phyloP scores from a whole-genome alignment of 2,329 filamentous ascomycete genomes.

The Pseudocercospora macadamiae region DNA sequence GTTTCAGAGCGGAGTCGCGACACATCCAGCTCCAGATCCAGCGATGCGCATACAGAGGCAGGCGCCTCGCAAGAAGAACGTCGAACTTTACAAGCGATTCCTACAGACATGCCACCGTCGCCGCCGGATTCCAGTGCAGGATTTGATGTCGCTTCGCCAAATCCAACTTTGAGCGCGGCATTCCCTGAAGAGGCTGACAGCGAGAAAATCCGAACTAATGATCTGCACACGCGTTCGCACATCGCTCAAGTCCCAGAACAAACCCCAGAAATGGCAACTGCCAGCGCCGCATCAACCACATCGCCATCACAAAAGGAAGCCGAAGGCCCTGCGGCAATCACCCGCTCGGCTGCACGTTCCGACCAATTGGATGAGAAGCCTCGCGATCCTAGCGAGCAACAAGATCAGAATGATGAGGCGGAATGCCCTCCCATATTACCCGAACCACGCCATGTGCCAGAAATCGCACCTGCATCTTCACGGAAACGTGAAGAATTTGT shows the following conservation, averaged over 20 bases:
- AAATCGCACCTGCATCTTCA: not conserved
- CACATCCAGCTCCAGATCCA: constrained; percentile 1
- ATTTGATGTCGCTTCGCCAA: constrained; percentile 24
- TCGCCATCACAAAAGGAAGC: not conserved
- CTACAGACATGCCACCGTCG: constrained; percentile 39
- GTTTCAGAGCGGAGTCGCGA: not conserved
- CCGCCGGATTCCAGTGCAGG: constrained; percentile 40
- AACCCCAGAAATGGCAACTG: not conserved
- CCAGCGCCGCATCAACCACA: not conserved
- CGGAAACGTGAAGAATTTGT: constrained; percentile 7
- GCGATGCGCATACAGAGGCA: constrained; percentile 4
- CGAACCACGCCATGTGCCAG: not conserved
- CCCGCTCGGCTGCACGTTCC: constrained; percentile 7
- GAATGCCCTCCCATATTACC: constrained; percentile 2
- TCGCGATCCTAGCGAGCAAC: not conserved
- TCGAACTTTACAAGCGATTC: constrained; percentile 35
- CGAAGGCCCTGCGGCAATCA: constrained; percentile 3
- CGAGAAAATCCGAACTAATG: constrained; percentile 3
- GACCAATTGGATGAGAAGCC: constrained; percentile 16
- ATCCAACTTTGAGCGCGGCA: constrained; percentile 4
- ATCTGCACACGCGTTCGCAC: not conserved
- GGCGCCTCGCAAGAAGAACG: constrained; percentile 15
- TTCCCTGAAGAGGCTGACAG: constrained; percentile 3
- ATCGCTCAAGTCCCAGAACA: too few relatives aligned
- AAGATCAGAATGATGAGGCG: constrained; percentile 12